Conservation (phyloP, 148 eudicot species). For the Hydrangea macrophylla region DNA sequence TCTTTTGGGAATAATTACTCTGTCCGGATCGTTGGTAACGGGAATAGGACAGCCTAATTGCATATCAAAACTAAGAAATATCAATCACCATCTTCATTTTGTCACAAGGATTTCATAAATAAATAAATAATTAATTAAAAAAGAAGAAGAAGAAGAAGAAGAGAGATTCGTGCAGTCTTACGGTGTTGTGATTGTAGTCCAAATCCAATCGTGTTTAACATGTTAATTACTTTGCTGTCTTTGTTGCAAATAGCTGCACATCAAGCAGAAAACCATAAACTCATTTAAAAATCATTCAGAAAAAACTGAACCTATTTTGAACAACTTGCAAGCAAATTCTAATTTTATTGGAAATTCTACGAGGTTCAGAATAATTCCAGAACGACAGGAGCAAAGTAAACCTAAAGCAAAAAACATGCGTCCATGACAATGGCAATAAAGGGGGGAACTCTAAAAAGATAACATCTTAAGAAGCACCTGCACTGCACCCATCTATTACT, state of each 20-base stretch:
- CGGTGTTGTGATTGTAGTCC: constrained; percentile 82
- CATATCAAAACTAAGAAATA: constrained; percentile 10
- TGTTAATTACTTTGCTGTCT: constrained; percentile 67
- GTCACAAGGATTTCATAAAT: too few species aligned
- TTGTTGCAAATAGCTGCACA: constrained; percentile 89
- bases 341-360: too few species aligned
- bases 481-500: too few species aligned
- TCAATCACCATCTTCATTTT: neutral
- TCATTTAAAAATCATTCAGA: neutral
- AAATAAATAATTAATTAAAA: too few species aligned
- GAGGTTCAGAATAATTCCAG: neutral
- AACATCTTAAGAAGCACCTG: neutral
- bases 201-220: constrained; percentile 81
- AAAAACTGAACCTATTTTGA: too few species aligned
- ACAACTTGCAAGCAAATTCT: too few species aligned
- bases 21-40: constrained; percentile 63
- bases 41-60: constrained; percentile 81
- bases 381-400: neutral
- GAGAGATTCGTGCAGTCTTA: constrained; percentile 36
- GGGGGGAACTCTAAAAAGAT: neutral
- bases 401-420: too few species aligned
- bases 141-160: neutral
- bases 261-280: constrained; percentile 24
- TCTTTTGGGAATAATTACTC: constrained; percentile 63
- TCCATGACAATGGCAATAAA: neutral